phyloP scores from a whole-genome alignment of 2,329 filamentous ascomycete species.

The Blastomyces percursus region DNA sequence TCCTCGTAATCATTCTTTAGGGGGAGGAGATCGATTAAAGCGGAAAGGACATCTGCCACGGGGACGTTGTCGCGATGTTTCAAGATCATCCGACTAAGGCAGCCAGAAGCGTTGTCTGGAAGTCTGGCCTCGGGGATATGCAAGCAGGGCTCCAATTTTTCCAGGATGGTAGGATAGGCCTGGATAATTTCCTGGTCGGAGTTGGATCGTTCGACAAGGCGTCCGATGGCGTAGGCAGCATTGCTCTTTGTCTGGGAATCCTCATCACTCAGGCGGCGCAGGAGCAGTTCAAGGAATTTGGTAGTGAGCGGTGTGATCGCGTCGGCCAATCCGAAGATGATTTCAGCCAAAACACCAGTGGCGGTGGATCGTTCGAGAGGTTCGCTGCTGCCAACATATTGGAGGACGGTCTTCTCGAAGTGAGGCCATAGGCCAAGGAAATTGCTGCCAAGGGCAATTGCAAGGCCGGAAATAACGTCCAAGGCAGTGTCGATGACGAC shows the following conservation, averaged over 20 bases:
- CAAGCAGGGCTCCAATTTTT: constrained; percentile 76
- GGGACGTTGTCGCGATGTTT: constrained; percentile 76
- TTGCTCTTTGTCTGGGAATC: constrained; percentile 91
- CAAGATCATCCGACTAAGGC: constrained; percentile 82
- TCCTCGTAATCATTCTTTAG: constrained; percentile 91
- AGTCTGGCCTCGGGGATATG: constrained; percentile 66
- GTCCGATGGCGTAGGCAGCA: constrained; percentile 79
- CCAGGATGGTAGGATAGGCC: constrained; percentile 64
- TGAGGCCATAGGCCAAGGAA: constrained; percentile 91
- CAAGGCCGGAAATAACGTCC: constrained; percentile 77
- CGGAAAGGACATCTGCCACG: constrained; percentile 68
- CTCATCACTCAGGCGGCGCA: constrained; percentile 80
- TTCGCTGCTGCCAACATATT: constrained; percentile 77
- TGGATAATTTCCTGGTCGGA: constrained; percentile 63
- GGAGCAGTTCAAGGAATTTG: constrained; percentile 63
- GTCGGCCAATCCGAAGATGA: constrained; percentile 69
- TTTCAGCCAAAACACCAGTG: constrained; percentile 85
- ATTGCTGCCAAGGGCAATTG: constrained; percentile 65
- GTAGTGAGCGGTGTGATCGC: constrained; percentile 73
- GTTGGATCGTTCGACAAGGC: constrained; percentile 70
- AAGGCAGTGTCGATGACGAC: constrained; percentile 88
- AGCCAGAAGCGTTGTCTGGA: constrained; percentile 87
- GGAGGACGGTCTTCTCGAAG: constrained; percentile 83
- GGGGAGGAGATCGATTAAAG: constrained; percentile 66
- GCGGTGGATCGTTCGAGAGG: constrained; percentile 78